Evolutionary conservation across 2,329 filamentous ascomycete genomes (phyloP).

Genomic region (Bretziella fagacearum): DNA sequence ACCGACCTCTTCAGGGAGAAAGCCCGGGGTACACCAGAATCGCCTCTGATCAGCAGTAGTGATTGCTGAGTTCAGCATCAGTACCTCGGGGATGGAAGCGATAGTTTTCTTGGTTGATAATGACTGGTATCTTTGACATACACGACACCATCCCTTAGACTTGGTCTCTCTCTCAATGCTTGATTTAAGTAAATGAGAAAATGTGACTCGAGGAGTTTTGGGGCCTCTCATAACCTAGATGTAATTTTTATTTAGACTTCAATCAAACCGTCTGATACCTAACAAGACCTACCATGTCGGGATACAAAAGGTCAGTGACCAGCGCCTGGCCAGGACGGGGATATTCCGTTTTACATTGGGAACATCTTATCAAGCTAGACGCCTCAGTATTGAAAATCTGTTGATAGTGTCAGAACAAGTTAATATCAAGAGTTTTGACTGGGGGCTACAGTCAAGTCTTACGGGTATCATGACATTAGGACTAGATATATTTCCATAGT

Average conservation of each 20-base stretch:
- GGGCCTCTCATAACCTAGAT: conserved; percentile 24
- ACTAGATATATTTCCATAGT: conserved; percentile 47
- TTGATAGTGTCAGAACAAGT: background rate
- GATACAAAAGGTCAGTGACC: conserved; percentile 76
- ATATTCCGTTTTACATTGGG: conserved; percentile 75
- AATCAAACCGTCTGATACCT: background rate
- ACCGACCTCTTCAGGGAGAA: conserved; percentile 86
- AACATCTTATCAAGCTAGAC: conserved; percentile 61
- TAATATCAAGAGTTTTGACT: too few relatives aligned
- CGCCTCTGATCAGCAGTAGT: conserved; percentile 54
- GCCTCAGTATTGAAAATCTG: conserved; percentile 51
- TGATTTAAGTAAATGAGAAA: conserved; percentile 81
- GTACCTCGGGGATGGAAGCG: conserved; percentile 62
- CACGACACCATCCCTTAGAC: conserved; percentile 81
- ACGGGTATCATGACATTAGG: conserved; percentile 55
- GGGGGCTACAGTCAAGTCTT: conserved; percentile 5
- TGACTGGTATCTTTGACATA: conserved; percentile 79
- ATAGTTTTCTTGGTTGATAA: conserved; percentile 74
- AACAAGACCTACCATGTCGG: conserved; percentile 23
- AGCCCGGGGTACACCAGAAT: conserved; percentile 77
- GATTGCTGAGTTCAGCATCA: conserved; percentile 74
- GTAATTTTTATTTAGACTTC: background rate
- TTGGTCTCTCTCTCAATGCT: conserved; percentile 82
- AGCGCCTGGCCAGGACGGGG: conserved; percentile 61
- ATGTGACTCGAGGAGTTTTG: conserved; percentile 43